Percentiles rank a stretch among this genome's conserved stretches.
phyloP scores from a whole-genome alignment of 305 asterid species.

The Fraxinus sp. region DNA sequence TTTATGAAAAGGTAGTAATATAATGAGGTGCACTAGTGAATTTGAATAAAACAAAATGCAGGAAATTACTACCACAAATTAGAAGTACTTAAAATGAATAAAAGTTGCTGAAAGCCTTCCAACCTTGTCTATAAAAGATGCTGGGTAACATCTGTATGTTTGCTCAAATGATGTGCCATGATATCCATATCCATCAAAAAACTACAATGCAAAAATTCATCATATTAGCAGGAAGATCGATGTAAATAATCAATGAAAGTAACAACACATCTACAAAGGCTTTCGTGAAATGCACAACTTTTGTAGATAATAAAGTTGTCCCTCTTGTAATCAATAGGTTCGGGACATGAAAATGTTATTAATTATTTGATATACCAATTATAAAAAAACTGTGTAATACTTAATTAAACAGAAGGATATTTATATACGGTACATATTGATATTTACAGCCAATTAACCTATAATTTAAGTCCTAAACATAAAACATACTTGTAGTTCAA shows the following conservation, averaged over 20 bases:
- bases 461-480: background rate
- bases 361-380: background rate
- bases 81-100: background rate
- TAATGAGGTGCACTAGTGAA: background rate
- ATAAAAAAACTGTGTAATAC: background rate
- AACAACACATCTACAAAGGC: background rate
- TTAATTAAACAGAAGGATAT: background rate
- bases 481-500: background rate
- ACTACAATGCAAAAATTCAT: constrained; percentile 50
- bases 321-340: background rate
- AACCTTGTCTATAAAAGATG: constrained; percentile 97
- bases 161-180: constrained; percentile 94
- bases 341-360: background rate
- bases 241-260: background rate
- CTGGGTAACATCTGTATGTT: constrained; percentile 91
- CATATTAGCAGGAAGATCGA: constrained; percentile 1
- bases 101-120: constrained; percentile 19
- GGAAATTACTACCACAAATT: background rate
- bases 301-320: background rate
- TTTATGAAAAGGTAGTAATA: constrained; percentile 4
- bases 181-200: constrained; percentile 84
- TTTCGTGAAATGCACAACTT: background rate
- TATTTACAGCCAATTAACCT: background rate
- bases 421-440: background rate
- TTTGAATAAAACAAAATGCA: background rate